Evolutionary conservation across 176 grass and related monocot species (phyloP).

Genomic region (Musa acuminata): DNA sequence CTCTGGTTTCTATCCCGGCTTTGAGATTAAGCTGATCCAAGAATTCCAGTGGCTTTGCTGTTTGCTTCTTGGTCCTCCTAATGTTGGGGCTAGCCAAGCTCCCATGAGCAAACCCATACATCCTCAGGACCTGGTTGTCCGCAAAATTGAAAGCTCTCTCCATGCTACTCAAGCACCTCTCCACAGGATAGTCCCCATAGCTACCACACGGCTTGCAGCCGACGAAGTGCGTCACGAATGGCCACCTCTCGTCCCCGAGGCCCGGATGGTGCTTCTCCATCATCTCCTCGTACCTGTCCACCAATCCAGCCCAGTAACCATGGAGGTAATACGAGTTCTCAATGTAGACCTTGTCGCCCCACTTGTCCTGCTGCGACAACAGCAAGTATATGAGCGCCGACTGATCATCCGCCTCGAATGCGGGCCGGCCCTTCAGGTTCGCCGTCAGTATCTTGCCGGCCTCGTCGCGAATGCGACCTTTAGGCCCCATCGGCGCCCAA

Average conservation of each 20-base stretch:
- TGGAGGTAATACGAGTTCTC: slow-evolving; percentile 93
- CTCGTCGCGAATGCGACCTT: slow-evolving; percentile 52
- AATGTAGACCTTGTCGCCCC: slow-evolving; percentile 72
- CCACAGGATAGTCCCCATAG: slow-evolving; percentile 81
- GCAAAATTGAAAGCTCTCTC: slow-evolving; percentile 92
- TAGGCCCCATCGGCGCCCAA: slow-evolving; percentile 87
- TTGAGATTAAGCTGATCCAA: slow-evolving; percentile 61
- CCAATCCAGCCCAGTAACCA: slow-evolving; percentile 83
- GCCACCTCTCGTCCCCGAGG: slow-evolving; percentile 80
- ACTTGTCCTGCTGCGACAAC: slow-evolving; percentile 72
- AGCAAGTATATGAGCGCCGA: slow-evolving; percentile 88
- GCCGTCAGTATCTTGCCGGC: slow-evolving; percentile 67
- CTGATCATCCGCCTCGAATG: slow-evolving; percentile 88
- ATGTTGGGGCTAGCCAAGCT: slow-evolving; percentile 58
- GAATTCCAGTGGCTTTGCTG: slow-evolving; percentile 48
- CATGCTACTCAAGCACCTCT: slow-evolving; percentile 81
- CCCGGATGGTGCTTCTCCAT: slow-evolving; percentile 86
- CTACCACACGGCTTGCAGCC: slow-evolving; percentile 92
- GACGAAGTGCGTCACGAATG: slow-evolving; percentile 84
- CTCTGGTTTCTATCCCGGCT: slow-evolving; percentile 34
- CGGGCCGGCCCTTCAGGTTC: slow-evolving; percentile 66
- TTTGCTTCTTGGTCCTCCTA: slow-evolving; percentile 54
- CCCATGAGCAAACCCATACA: slow-evolving; percentile 73
- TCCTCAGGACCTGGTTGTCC: slow-evolving; percentile 72
- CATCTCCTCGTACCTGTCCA: slow-evolving; percentile 93